Base-by-base conservation (phyloP, 2,329 filamentous ascomycete genomes). In the Rhinocladiella mackenziei region DNA sequence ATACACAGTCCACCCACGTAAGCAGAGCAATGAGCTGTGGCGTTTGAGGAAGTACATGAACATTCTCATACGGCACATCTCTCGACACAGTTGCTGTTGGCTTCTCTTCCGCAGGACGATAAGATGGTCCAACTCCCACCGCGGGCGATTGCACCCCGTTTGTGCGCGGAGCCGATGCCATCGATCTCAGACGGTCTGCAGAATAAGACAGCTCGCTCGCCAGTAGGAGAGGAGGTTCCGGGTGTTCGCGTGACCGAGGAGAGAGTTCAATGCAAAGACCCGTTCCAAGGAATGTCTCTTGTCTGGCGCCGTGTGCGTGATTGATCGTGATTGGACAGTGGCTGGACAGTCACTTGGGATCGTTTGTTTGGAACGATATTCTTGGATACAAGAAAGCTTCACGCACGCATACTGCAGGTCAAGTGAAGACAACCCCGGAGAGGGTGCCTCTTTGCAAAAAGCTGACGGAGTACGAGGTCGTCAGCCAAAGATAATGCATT, bases 1-100 rank as follows among this genome's bases (percentile, higher is more conserved):
- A 18, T 37, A 20, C 31, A 20, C 18, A 17, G 37, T 19, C 32
- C 17, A 80, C 89, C 75, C 81, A 96, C 92, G 92, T 96, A 69
- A 98, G 78, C 55, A 98, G 78, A 55, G 92, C 89, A 70, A 98
- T 98, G 55, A 98, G 78, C 73, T 98, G 92, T 36, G 92, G 89
- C 8, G 92, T 96, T 70, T 97, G 92, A 20, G 86, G 79, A 33
- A 98, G 75, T 54, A 94, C 84, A 63, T 89, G 84, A 55, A 98
- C 87, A 72, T 94, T 96, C 51, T 89, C 83, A 60, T 88, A 83
- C 32, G 80, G 70, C 28, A 96, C 81, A 48, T 80, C 77, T 44
- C 82, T 89, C 9, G 92, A 98, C 30, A 97, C 84, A 2, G 89
- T 97, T 9, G 89, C 89, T 45, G 77, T 84, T 29, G 88, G 89